A percentile compares a stretch with the other conserved stretches of the same genome.
phyloP scores from a whole-genome alignment of 768 basidiomycete species.

The Lactarius sanguifluus region DNA sequence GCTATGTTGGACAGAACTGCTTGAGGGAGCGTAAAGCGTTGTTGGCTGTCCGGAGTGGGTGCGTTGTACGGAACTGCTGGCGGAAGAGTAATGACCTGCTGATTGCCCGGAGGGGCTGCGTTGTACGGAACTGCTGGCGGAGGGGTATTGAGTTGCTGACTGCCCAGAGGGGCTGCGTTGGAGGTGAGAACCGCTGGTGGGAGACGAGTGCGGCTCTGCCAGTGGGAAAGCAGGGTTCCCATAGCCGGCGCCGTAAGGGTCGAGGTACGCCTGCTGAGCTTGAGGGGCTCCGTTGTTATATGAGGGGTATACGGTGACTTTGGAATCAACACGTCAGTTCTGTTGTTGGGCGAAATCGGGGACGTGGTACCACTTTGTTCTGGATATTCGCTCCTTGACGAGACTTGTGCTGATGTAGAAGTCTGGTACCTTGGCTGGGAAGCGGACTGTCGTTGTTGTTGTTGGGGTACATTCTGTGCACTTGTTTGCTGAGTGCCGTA shows the following conservation, averaged over 20 bases:
- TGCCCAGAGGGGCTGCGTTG: background rate
- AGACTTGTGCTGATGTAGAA: background rate
- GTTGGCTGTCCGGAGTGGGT: background rate
- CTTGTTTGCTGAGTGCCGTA: background rate
- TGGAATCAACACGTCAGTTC: background rate
- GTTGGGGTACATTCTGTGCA: background rate
- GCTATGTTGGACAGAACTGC: background rate
- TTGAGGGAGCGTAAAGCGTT: background rate
- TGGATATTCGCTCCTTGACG: background rate
- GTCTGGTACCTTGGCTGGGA: background rate
- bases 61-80: background rate
- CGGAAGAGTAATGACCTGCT: background rate
- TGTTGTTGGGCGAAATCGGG: background rate
- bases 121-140: background rate
- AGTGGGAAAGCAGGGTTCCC: background rate
- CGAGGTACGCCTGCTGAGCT: background rate
- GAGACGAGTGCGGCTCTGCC: background rate
- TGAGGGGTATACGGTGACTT: background rate
- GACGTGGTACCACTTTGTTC: conserved; percentile 6
- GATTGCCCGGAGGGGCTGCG: background rate
- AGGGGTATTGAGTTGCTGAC: background rate
- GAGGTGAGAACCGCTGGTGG: background rate
- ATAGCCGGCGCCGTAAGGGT: background rate
- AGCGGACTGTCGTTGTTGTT: background rate
- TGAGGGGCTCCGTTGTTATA: background rate